Evolutionary conservation across 306 rosid species (phyloP), one percentile per base, ranked within the genome.

Genomic region (Corylus heterophylla): DNA sequence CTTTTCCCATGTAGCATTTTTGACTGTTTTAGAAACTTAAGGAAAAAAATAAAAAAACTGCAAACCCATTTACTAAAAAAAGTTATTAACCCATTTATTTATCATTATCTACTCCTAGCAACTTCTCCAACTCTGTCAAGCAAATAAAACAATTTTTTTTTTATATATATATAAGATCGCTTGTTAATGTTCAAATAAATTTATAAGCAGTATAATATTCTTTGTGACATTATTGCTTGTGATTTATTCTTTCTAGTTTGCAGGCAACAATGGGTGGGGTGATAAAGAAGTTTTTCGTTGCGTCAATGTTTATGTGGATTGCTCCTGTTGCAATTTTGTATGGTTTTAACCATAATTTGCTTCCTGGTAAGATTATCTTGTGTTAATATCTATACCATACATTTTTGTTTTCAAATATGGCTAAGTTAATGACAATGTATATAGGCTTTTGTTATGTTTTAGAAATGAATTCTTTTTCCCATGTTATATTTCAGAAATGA

Each of bases 271-370:
- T 90, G 98, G 44, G 83, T 18, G 83, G 75, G 31, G 97, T 92
- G 12, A 79, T 92, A 79, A 80, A 71, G 73, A 94, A 92, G 80
- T 94, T 94, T 82, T 75, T 92, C 73, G 68, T 84, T 76, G 90
- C 96, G 0, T 94, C 98, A 8, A 5, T 92, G 80, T 80, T 94
- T 74, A 92, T 92, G 94, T 93, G 92, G 94, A 83, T 86, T 10
- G 78, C 78, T 66, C 98, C 97, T n/a, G 74, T 89, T 71, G 92
- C 94, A 44, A 83, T 92, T 63, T 82, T 94, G 70, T 82, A 88
- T 80, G 93, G 85, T 31, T 92, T 92, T 75, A 92, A 92, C 88
- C 80, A 92, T 73, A 87, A 91, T 81, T 78, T 85, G 62, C 82
- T 92, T 84, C 97, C 98, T 22, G 98, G 97, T 91, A 88, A 80